Evolutionary conservation across 768 basidiomycete genomes (phyloP).

Genomic region (Termitomyces sp.): DNA sequence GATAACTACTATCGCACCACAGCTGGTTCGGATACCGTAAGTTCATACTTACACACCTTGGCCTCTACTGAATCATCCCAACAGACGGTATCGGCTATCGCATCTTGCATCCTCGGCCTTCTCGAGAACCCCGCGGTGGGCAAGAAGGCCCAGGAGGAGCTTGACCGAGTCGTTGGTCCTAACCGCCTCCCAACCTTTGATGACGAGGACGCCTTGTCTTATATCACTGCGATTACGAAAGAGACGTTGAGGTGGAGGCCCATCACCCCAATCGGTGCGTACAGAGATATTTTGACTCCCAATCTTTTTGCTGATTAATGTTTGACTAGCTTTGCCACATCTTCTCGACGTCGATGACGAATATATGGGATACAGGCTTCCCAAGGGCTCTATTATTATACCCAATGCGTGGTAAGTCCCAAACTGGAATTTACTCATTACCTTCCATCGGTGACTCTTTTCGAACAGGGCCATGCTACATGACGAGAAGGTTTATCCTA

Average conservation of each 20-base stretch:
- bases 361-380: too few species aligned
- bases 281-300: not conserved
- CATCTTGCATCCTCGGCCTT: conserved; percentile 27
- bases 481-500: conserved; percentile 27
- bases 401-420: conserved; percentile 25
- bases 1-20: not conserved
- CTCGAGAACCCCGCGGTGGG: conserved; percentile 24
- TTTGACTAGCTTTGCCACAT: conserved; percentile 26
- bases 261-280: conserved; percentile 21
- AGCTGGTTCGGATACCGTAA: conserved; percentile 28
- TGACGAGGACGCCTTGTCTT: conserved; percentile 21
- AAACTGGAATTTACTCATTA: not conserved
- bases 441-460: not conserved
- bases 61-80: not conserved
- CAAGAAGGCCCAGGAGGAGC: conserved; percentile 25
- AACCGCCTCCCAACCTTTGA: conserved; percentile 26
- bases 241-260: conserved; percentile 29
- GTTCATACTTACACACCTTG: not conserved
- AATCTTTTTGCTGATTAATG: not conserved
- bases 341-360: too few species aligned
- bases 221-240: too few species aligned
- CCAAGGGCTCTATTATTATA: too few species aligned
- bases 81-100: conserved; percentile 22
- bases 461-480: conserved; percentile 29
- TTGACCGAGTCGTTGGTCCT: conserved; percentile 25